Evolutionary conservation across 2,329 filamentous ascomycete species (phyloP), one percentile per base, ranked within the genome.

Genomic region (Aspergillus novoparasiticus): DNA sequence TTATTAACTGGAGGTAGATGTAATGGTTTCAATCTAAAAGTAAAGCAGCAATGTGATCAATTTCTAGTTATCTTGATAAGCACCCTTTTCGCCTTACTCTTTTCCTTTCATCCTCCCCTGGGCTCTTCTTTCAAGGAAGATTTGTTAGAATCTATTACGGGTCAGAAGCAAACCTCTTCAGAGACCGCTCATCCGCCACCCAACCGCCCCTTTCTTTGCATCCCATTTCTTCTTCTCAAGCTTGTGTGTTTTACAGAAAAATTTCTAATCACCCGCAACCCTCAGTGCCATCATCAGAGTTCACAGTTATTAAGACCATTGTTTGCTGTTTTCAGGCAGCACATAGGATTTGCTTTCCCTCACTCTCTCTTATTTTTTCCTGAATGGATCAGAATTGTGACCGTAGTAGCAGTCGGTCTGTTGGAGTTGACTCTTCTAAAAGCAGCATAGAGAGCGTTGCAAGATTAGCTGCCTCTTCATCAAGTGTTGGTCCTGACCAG

Each of bases 401-500:
- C 21, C 19, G 32, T 32, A 21, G 41, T 30, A 48, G 34, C 39
- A 30, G 32, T 32, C 39, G 10, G 28, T 58, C 48, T 23, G 45
- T 21, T 28, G 57, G 54, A 45, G 32, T 41, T 48, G 41, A 16
- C 10, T 53, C 46, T 39, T 34, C 41, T 26, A 64, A 39, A 19
- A 39, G 53, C 60, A 55, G 34, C 28, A 57, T 60, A 36, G 62
- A 60, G 28, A 55, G 60, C 16, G 61, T 50, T 34, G n/a, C 53
- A 46, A 60, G 62, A 12, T 46, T 58, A 26, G 30, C 57, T 51
- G 30, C 30, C 23, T 56, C 59, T 10, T 53, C 45, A 39, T 28
- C 59, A 30, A 61, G 55, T 43, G 46, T 30, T 14, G 62, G 28
- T 14, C n/a, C 32, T 32, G 68, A 68, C 58, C 64, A 64, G 41